A percentile compares a stretch with the other conserved stretches of the same genome.
Conservation (phyloP, 2,329 filamentous ascomycete species). For the Fusarium sp. region DNA sequence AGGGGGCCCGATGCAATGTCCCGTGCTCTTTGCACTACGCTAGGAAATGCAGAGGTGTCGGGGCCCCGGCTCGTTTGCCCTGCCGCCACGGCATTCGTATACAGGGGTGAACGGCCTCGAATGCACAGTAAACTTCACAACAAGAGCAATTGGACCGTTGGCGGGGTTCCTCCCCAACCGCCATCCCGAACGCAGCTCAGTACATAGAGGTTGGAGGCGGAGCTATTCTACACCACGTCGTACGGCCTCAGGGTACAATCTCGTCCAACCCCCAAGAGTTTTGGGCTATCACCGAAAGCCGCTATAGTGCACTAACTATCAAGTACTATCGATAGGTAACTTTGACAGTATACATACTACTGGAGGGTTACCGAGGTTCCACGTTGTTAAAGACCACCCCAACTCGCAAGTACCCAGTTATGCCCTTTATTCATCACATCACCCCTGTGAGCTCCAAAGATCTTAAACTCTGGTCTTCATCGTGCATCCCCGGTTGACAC, state of each 20-base stretch:
- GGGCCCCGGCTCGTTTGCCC: constrained; percentile 30
- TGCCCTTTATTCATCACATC: neutral
- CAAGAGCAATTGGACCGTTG: constrained; percentile 11
- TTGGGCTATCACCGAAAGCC: neutral
- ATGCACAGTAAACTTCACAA: constrained; percentile 34
- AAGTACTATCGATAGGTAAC: neutral
- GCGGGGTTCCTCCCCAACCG: constrained; percentile 12
- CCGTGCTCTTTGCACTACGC: constrained; percentile 13
- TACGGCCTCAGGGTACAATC: constrained; percentile 20
- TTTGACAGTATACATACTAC: constrained; percentile 1
- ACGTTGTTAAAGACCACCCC: neutral
- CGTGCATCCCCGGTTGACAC: constrained; percentile 21
- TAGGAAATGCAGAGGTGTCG: constrained; percentile 17
- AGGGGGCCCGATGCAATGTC: constrained; percentile 21
- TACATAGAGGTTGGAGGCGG: constrained; percentile 17
- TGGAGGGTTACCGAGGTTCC: constrained; percentile 15
- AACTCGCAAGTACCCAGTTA: neutral
- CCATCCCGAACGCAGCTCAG: constrained; percentile 22
- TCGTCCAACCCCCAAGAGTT: neutral
- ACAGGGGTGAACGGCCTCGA: constrained; percentile 27
- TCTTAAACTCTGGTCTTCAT: constrained; percentile 19
- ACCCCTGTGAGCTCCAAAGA: constrained; percentile 8
- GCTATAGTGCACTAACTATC: neutral
- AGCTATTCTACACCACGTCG: constrained; percentile 4
- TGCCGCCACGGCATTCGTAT: constrained; percentile 35